Base-by-base conservation (phyloP, 768 basidiomycete genomes). In the Tephrocybe sp. region DNA sequence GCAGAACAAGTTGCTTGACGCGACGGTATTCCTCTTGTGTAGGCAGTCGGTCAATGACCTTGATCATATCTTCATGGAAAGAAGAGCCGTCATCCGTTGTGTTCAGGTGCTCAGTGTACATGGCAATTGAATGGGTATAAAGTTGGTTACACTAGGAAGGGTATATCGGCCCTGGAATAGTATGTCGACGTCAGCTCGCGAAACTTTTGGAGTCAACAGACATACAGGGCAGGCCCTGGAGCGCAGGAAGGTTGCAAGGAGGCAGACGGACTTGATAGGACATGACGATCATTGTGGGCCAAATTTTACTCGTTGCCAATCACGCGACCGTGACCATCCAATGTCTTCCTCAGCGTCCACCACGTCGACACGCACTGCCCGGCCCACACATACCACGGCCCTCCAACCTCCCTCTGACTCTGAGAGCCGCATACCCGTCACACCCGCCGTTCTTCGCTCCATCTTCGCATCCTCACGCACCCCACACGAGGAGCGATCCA, bases 401-500 rank as follows among this genome's bases (percentile, higher is more conserved):
- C 61, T 56, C 10, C 73, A 66, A 37, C 76, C 70, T 14, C 72
- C 78, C 11, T 61, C 73, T 18, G 75, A 80, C 54, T 61, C 73
- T 15, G 71, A 78, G 17, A 82, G 80, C 51, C 80, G 86, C 21
- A 87, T 93, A 45, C 90, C 90, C 49, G 88, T 93, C 17, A 92
- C 90, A 0, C 90, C 90, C 9, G 86, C 87, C 9, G 85, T 89
- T 1, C 65, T 93, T 52, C 78, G 90, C 34, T 85, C 88, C 45
- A 93, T 93, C 58, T 93, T 93, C 66, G 83, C 91, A 23, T 93
- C 90, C 11, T 93, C 90, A 18, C 81, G 90, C 12, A 86, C 88
- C 0, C 81, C 86, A 2, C 73, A 86, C 49, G 90, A 93, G 64
- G 90, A 93, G 65, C 81, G 91, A 24, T 84, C 88, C 0, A 84